Percentiles rank a stretch among this genome's conserved stretches.
These are phyloP conservation scores for Polyporus tsugae DNA, from an alignment of 1,284 basidiomycete genomes.

Conservation along the genomic window DNA sequence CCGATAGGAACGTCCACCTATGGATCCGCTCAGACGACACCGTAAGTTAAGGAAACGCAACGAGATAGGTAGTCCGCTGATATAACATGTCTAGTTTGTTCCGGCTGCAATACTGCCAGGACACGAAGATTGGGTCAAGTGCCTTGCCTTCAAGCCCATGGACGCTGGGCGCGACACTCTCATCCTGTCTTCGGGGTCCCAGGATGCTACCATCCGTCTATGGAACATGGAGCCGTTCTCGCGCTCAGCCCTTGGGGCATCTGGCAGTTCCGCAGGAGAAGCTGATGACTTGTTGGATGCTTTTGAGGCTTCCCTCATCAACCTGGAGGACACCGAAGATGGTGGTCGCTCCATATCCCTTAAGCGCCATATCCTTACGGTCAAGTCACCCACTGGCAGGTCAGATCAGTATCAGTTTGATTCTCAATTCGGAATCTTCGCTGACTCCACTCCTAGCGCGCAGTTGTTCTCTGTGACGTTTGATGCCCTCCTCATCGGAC, in stretches of 20 bases:
- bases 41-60: slow-evolving; percentile 44
- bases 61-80: slow-evolving; percentile 6
- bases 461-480: slow-evolving; percentile 82
- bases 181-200: slow-evolving; percentile 88
- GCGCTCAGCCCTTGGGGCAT: slow-evolving; percentile 34
- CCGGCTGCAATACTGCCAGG: slow-evolving; percentile 73
- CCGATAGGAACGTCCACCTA: slow-evolving; percentile 79
- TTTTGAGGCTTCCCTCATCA: slow-evolving; percentile 85
- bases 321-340: slow-evolving; percentile 66
- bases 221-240: slow-evolving; percentile 77
- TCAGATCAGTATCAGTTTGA: slow-evolving; percentile 44
- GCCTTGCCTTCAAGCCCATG: slow-evolving; percentile 70
- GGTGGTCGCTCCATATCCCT: slow-evolving; percentile 86
- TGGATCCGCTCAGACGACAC: slow-evolving; percentile 72
- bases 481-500: slow-evolving; percentile 91
- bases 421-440: background rate
- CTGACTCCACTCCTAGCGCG: slow-evolving; percentile 45
- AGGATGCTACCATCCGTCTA: slow-evolving; percentile 90
- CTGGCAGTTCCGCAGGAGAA: slow-evolving; percentile 39
- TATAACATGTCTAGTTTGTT: slow-evolving; percentile 55
- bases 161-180: slow-evolving; percentile 48
- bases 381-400: slow-evolving; percentile 62
- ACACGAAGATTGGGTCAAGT: slow-evolving; percentile 94
- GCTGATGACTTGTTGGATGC: slow-evolving; percentile 82
- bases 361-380: slow-evolving; percentile 79